Conservation (phyloP, 805 yeast genomes). For the Candida boleticola region DNA sequence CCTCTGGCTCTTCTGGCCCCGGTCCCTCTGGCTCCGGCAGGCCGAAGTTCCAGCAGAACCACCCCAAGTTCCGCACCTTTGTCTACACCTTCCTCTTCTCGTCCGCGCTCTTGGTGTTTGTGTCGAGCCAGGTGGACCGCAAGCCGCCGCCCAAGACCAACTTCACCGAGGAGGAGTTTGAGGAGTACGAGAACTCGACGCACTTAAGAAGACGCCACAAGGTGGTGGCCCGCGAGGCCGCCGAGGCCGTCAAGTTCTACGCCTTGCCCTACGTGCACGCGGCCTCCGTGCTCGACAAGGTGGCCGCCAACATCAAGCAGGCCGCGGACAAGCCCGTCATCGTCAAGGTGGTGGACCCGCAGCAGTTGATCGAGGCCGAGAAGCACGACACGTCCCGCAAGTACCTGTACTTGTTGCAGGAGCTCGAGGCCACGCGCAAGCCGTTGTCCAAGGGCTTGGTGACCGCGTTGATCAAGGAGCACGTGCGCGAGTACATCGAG, state of each 20-base stretch:
- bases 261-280: slow-evolving; percentile 33
- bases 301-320: slow-evolving; percentile 11
- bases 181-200: slow-evolving; percentile 45
- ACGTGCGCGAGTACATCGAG: slow-evolving; percentile 35
- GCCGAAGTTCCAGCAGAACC: slow-evolving; percentile 7
- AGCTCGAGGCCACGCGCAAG: slow-evolving; percentile 26
- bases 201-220: slow-evolving; percentile 52
- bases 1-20: no score
- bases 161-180: slow-evolving; percentile 49
- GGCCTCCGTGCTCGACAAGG: slow-evolving; percentile 15
- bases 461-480: slow-evolving; percentile 47
- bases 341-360: slow-evolving; percentile 50
- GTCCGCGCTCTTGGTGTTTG: slow-evolving; percentile 28
- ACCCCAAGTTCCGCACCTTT: slow-evolving; percentile 36
- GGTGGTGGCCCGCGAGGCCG: slow-evolving; percentile 35
- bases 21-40: no score
- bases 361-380: slow-evolving; percentile 45
- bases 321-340: slow-evolving; percentile 9
- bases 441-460: slow-evolving; percentile 45
- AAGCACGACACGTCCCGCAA: slow-evolving; percentile 41
- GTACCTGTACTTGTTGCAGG: slow-evolving; percentile 54
- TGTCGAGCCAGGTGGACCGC: slow-evolving; percentile 27
- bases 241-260: slow-evolving; percentile 41
- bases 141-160: slow-evolving; percentile 33
- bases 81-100: slow-evolving; percentile 34